Evolutionary conservation across 208 protist genomes (phyloP).

Genomic region (Balamuthia mandrillaris): DNA sequence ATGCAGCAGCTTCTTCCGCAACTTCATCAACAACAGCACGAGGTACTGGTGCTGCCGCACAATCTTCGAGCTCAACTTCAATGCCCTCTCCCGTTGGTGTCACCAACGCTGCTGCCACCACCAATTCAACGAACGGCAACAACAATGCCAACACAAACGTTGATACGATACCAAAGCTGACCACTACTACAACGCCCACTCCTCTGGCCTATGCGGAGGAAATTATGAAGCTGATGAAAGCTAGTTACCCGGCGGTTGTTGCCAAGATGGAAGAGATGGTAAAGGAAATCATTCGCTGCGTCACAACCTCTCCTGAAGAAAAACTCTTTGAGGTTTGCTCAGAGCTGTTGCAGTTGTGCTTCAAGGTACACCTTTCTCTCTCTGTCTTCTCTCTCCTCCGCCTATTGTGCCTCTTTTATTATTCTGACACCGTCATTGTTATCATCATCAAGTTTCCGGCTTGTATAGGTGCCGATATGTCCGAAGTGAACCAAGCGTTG

Average conservation of each 20-base stretch:
- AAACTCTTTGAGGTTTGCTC: neutral
- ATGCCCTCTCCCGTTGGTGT: neutral
- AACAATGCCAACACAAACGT: neutral
- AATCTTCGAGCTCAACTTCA: neutral
- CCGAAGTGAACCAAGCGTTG: neutral
- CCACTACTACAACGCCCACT: neutral
- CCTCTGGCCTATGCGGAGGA: neutral
- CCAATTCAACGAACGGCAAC: neutral
- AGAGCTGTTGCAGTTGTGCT: too few relatives aligned
- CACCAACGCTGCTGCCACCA: neutral
- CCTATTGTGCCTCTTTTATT: too few relatives aligned
- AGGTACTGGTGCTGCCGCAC: too few relatives aligned
- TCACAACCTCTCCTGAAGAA: neutral
- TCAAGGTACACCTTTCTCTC: too few relatives aligned
- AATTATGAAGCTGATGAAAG: neutral
- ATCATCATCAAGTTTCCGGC: too few relatives aligned
- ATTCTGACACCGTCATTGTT: too few relatives aligned
- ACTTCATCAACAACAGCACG: too few relatives aligned
- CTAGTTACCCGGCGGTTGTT: neutral
- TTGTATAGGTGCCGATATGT: too few relatives aligned
- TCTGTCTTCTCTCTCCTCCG: too few relatives aligned
- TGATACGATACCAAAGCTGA: neutral
- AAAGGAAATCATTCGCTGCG: neutral
- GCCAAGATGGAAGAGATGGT: constrained; percentile 23
- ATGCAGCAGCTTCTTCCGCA: too few relatives aligned